A percentile compares a stretch with the other conserved stretches of the same genome.
phyloP scores from a whole-genome alignment of 371 early-diverging fungal genomes.

The Rhizopus arrhizus region DNA sequence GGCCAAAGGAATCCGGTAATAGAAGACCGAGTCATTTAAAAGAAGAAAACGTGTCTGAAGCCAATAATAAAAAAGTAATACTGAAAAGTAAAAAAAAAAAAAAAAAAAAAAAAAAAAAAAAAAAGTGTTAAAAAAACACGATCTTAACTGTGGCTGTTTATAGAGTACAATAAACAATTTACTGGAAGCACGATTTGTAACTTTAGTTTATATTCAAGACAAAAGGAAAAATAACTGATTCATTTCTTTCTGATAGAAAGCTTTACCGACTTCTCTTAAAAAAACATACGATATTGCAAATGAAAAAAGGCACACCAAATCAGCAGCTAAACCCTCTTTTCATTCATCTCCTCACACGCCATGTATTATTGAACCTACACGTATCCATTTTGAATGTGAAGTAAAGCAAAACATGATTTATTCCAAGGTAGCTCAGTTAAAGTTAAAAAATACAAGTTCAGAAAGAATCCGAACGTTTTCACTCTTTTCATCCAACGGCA shows the following conservation, averaged over 20 bases:
- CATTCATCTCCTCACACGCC: background rate
- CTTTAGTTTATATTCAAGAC: background rate
- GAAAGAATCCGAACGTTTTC: slow-evolving; percentile 3
- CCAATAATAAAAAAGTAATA: background rate
- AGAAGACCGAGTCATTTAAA: background rate
- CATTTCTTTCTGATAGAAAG: slow-evolving; percentile 2
- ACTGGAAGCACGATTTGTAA: slow-evolving; percentile 1
- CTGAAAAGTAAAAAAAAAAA: background rate
- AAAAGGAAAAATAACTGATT: slow-evolving; percentile 14
- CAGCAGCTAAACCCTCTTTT: background rate
- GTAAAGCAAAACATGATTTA: slow-evolving; percentile 12
- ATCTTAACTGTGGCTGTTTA: background rate
- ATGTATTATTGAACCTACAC: slow-evolving; percentile 8
- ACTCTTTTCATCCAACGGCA: slow-evolving; percentile 10
- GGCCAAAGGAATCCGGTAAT: slow-evolving; percentile 7
- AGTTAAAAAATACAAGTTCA: slow-evolving; percentile 9
- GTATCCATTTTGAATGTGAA: slow-evolving; percentile 18
- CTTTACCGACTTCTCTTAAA: background rate
- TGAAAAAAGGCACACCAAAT: background rate
- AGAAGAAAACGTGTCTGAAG: background rate
- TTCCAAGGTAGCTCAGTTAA: slow-evolving; percentile 18
- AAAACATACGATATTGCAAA: background rate
- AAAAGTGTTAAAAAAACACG: background rate
- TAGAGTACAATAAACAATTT: slow-evolving; percentile 1
- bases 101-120: slow-evolving; percentile 5